phyloP scores from a whole-genome alignment of 148 eudicot genomes.

The Mesembryanthemum crystallinum region DNA sequence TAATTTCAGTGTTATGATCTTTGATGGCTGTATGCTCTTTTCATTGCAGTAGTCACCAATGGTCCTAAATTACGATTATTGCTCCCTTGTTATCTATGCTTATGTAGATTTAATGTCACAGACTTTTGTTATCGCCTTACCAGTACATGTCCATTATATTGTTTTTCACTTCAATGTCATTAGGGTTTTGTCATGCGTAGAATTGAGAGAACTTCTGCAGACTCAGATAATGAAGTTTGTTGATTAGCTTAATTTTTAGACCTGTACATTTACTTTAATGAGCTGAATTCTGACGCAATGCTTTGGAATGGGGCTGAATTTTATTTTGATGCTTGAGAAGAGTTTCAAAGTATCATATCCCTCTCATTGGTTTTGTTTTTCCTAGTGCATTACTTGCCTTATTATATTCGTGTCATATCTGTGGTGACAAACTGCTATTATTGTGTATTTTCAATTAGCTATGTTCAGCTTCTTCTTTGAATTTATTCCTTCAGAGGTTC shows the following conservation, averaged over 20 bases:
- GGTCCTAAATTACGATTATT: no score
- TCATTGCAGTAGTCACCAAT: no score
- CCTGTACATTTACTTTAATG: not conserved
- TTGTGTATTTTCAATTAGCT: not conserved
- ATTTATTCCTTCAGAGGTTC: not conserved
- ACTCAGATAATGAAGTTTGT: not conserved
- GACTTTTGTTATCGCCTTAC: not conserved
- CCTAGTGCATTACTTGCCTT: not conserved
- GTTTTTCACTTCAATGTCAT: not conserved
- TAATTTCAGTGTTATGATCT: not conserved
- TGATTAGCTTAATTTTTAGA: not conserved
- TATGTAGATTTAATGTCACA: not conserved
- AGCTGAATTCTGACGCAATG: no score
- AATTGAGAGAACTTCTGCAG: not conserved
- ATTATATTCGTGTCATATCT: not conserved
- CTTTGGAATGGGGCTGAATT: not conserved
- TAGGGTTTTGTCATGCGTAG: not conserved
- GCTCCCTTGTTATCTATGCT: not conserved
- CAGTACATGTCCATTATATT: not conserved
- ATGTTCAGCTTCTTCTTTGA: not conserved
- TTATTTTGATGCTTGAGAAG: not conserved
- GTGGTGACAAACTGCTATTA: not conserved
- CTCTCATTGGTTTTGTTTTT: not conserved
- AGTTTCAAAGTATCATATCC: not conserved
- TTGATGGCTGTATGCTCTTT: not conserved